Evolutionary conservation across 257 asterid species (phyloP).

Genomic region (Nicotiana paniculata): DNA sequence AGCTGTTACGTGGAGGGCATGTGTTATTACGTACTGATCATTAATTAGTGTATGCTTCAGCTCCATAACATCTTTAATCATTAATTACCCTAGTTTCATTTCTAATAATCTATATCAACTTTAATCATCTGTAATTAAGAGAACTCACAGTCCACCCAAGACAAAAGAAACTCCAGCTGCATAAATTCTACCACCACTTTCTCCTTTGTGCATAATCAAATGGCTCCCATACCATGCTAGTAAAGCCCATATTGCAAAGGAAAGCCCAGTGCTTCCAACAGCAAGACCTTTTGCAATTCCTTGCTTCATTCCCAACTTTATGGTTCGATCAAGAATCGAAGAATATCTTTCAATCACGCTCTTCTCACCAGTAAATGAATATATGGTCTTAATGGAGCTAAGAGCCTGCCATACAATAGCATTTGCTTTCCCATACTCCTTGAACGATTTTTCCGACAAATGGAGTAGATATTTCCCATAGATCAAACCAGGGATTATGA

Average conservation of each 20-base stretch:
- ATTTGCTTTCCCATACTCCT: slow-evolving; percentile 65
- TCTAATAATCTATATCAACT: no score
- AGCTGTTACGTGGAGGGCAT: not conserved
- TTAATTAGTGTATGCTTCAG: no score
- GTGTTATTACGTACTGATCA: not conserved
- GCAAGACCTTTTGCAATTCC: slow-evolving; percentile 83
- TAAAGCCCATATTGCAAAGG: slow-evolving; percentile 87
- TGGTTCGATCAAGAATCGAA: slow-evolving; percentile 42
- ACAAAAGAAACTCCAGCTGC: slow-evolving; percentile 71
- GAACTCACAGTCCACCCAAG: slow-evolving; percentile 77
- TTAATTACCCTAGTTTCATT: no score
- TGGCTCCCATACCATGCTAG: slow-evolving; percentile 92
- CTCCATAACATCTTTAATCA: no score
- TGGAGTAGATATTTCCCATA: slow-evolving; percentile 60
- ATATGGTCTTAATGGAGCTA: slow-evolving; percentile 74
- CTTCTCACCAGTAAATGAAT: slow-evolving; percentile 77
- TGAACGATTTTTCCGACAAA: slow-evolving; percentile 45
- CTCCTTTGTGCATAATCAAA: slow-evolving; percentile 69
- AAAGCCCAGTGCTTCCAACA: slow-evolving; percentile 64
- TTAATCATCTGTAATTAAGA: no score
- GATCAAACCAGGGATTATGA: slow-evolving; percentile 64
- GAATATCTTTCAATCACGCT: slow-evolving; percentile 56
- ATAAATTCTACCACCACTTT: slow-evolving; percentile 76
- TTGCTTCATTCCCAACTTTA: slow-evolving; percentile 66
- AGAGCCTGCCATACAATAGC: slow-evolving; percentile 59